Base-by-base conservation (phyloP, 495 filamentous ascomycete species). In the Letharia columbiana region DNA sequence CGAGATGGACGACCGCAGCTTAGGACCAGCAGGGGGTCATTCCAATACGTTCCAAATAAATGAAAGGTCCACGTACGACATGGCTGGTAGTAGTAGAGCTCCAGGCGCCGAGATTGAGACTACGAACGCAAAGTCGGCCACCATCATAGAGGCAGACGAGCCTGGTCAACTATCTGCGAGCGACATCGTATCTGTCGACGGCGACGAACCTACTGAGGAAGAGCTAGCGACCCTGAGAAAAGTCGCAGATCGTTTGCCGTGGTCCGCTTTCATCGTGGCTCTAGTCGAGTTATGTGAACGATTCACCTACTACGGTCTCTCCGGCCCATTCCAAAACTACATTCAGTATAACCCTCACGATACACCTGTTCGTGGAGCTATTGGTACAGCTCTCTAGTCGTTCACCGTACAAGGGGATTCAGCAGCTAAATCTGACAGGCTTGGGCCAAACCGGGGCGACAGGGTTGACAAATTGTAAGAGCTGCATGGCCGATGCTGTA, bases 291-390 rank as follows among this genome's bases (percentile, higher is more conserved):
- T 88, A 52, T 84, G 83, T 71, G 87, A 89, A 76, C 82, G 87
- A 65, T 88, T 88, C 72, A 81, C 84, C 67, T 89, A 85, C 79
- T 88, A 87, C 73, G 85, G 86, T 62, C 78, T 85, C 31, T 73
- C 73, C 17, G 79, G 76, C 7, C 76, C 77, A 47, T 82, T 82
- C 67, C 71, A 73, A 60, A 72, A 60, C 75, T 87, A 88, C 67
- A 77, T 87, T 67, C 72, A 79, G 60, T 82, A 79, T 65, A 74
- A 78, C 15, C 68, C 64, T 39, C 45, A 68, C 40, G 59, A 49
- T 49, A 49, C 61, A 15, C 62, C 61, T 13, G 61, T 62, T 31
- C 58, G 60, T 39, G 86, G 84, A 72, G 84, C 83, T 5, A 77
- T 86, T 10, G 86, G 82, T 66, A 78, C 79, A 56, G 76, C 76